These are phyloP conservation scores for Plasmodium cynomolgi DNA, from an alignment of 169 alveolate species.

Conservation along the genomic window DNA sequence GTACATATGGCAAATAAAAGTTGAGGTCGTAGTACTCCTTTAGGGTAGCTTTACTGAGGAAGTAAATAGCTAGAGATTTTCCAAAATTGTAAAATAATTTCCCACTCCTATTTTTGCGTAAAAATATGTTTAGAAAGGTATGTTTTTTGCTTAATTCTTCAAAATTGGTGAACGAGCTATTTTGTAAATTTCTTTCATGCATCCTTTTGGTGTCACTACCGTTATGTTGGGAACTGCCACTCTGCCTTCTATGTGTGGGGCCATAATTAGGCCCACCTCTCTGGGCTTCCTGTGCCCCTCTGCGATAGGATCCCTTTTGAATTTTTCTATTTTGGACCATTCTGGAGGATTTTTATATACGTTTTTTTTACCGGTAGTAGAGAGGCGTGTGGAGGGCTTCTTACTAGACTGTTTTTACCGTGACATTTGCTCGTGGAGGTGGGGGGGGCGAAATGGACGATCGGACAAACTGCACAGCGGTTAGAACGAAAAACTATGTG, in stretches of 20 bases:
- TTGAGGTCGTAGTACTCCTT: slow-evolving; percentile 48
- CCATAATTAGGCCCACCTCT: neutral
- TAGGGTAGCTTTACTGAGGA: slow-evolving; percentile 67
- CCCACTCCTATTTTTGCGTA: slow-evolving; percentile 23
- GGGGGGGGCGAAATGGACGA: neutral
- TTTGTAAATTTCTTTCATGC: slow-evolving; percentile 74
- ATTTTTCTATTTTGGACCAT: neutral
- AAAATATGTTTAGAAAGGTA: slow-evolving; percentile 27
- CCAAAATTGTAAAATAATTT: slow-evolving; percentile 44
- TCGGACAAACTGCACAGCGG: neutral
- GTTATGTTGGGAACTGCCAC: neutral
- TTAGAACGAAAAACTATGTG: neutral
- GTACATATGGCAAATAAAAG: slow-evolving; percentile 62
- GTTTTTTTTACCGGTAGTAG: neutral
- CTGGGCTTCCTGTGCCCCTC: neutral
- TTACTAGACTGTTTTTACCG: neutral
- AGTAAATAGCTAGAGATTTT: slow-evolving; percentile 46
- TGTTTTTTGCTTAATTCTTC: slow-evolving; percentile 57
- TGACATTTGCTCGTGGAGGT: neutral
- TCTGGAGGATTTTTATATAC: neutral
- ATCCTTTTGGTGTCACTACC: slow-evolving; percentile 6
- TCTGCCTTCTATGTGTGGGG: neutral
- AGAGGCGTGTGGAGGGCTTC: neutral
- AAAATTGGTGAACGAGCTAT: slow-evolving; percentile 23
- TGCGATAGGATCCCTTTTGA: neutral